Evolutionary conservation across 306 rosid genomes (phyloP), one percentile per base, ranked within the genome.

Genomic region (Trifolium repens): DNA sequence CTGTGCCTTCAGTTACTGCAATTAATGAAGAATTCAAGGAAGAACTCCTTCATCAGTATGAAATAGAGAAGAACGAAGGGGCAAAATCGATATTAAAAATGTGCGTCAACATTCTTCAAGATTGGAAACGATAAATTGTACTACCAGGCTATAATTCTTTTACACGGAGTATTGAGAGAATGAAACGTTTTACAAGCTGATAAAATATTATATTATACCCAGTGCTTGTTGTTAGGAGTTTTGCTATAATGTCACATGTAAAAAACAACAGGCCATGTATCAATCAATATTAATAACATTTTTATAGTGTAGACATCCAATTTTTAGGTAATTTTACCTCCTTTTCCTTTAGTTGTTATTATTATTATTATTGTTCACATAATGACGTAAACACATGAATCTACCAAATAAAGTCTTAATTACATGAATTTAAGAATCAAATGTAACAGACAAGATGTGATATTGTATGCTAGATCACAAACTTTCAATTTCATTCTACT

Each of bases 61-160:
- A 89, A 77, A 66, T 78, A 61, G 96, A 94, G 88, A 94, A 90
- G 88, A 94, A 88, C 34, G 94, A 72, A 40, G 97, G 78, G 71
- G 98, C 97, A 17, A 94, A 87, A 74, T 86, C 93, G 46, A 59
- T 87, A 60, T 72, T 91, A 49, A 86, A 74, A 42, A 85, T 67
- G 67, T 86, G 96, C 44, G 24, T 90, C 6, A 84, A 84, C 79
- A 74, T 79, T 61, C 76, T 94, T 80, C 86, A 84, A 85, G 85
- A 79, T 80, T 61, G 72, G 69, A 84, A 76, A 76, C 78, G 58
- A 11, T 83, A 79, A 47, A 34, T 71, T 72, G 59, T 58, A 55
- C 24, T 3, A 44, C 12, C 55, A 44, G 12, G 12, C 55, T 8
- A 67, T 44, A 26, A 67, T 22, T 14, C 57, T 24, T 27, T 13